Percentiles rank a stretch among this genome's conserved stretches.
These are phyloP conservation scores for Zasmidium angulare DNA, from an alignment of 2,329 filamentous ascomycete species.

Conservation along the genomic window DNA sequence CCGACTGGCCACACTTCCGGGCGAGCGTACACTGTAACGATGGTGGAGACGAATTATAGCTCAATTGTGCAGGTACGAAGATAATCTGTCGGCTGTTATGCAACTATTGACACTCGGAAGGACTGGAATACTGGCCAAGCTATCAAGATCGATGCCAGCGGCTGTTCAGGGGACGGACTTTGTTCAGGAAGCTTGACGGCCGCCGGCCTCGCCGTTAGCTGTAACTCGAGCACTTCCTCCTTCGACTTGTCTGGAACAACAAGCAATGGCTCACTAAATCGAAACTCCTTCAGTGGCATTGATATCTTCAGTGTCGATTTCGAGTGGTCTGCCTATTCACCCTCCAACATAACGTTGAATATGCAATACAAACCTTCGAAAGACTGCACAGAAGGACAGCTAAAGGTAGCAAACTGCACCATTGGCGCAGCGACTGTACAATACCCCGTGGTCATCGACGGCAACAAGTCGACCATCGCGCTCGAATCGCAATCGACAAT, in stretches of 20 bases:
- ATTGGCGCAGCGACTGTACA: constrained; percentile 15
- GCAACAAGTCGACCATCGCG: constrained; percentile 17
- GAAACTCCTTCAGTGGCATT: constrained; percentile 10
- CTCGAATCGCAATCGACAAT: constrained; percentile 4
- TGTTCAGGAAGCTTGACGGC: constrained; percentile 11
- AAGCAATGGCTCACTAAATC: constrained; percentile 6
- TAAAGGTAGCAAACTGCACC: constrained; percentile 17
- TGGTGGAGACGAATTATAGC: constrained; percentile 9
- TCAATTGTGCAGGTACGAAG: constrained; percentile 8
- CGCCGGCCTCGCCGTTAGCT: constrained; percentile 17
- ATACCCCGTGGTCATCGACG: constrained; percentile 16
- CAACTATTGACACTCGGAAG: background rate
- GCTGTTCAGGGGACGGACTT: constrained; percentile 14
- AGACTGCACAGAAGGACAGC: constrained; percentile 9
- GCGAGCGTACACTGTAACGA: constrained; percentile 14
- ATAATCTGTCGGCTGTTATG: background rate
- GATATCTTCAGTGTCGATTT: constrained; percentile 13
- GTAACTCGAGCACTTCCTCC: constrained; percentile 11
- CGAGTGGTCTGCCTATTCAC: constrained; percentile 9
- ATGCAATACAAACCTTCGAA: constrained; percentile 17
- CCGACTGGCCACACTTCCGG: constrained; percentile 16
- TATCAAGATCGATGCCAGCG: constrained; percentile 7
- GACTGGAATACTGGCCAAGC: constrained; percentile 11
- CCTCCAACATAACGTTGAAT: constrained; percentile 13
- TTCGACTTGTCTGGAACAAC: constrained; percentile 8